A percentile compares a stretch with the other conserved stretches of the same genome.
Evolutionary conservation across 345 rosid genomes (phyloP).

Genomic region (Acer saccharum): DNA sequence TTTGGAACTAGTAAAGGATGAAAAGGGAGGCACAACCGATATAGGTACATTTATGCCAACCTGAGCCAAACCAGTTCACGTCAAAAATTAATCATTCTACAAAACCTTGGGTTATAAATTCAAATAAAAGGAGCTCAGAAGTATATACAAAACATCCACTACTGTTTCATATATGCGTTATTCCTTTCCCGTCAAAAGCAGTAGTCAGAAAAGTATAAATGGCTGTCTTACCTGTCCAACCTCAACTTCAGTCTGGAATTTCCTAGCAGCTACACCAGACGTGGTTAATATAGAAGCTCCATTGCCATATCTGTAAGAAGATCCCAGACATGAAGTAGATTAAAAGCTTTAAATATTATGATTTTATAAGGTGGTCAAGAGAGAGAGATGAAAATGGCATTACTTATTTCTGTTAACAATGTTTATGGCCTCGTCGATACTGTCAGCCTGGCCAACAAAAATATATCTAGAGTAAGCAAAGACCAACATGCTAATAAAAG

Average conservation of each 20-base stretch:
- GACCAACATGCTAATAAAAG: not conserved
- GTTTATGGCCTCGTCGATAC: slow-evolving; percentile 57
- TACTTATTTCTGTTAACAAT: slow-evolving; percentile 59
- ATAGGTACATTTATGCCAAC: slow-evolving; percentile 60
- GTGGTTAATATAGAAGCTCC: slow-evolving; percentile 93
- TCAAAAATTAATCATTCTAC: slow-evolving; percentile 5
- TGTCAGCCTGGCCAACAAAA: slow-evolving; percentile 37
- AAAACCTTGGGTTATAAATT: not conserved
- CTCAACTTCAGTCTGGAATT: slow-evolving; percentile 90
- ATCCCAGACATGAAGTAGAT: not conserved
- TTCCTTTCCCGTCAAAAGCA: not conserved
- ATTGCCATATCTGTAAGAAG: slow-evolving; percentile 65
- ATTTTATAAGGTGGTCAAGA: not conserved
- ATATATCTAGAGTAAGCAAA: not conserved
- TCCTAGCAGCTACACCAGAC: slow-evolving; percentile 89
- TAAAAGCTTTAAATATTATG: not conserved
- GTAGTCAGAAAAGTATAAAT: not conserved
- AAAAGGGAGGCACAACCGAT: slow-evolving; percentile 45
- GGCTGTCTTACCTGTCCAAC: slow-evolving; percentile 78
- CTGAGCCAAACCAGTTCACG: slow-evolving; percentile 32
- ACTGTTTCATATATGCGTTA: not conserved
- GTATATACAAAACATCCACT: not conserved
- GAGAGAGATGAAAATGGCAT: not conserved
- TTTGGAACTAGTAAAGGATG: slow-evolving; percentile 42
- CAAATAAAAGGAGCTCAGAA: not conserved